Percentiles rank a stretch among this genome's conserved stretches.
phyloP scores from a whole-genome alignment of 1,284 basidiomycete species.

The Cutaneotrichosporon sp. region DNA sequence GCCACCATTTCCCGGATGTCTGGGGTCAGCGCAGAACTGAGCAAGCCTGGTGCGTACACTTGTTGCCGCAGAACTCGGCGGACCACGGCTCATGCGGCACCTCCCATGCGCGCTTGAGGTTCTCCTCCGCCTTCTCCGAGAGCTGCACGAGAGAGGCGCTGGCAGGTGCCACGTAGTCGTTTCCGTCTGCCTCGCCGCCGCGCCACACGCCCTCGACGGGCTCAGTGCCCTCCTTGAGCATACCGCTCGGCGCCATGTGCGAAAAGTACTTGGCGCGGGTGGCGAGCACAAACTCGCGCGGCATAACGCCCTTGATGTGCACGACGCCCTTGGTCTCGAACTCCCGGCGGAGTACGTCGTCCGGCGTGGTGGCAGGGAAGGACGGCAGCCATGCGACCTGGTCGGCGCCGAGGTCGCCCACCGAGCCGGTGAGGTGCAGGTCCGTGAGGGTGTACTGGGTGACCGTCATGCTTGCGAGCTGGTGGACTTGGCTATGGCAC shows the following conservation, averaged over 20 bases:
- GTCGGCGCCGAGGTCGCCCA: constrained; percentile 2
- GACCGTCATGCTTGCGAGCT: neutral
- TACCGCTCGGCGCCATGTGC: constrained; percentile 15
- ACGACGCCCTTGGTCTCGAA: constrained; percentile 27
- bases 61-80: constrained; percentile 16
- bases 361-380: constrained; percentile 16
- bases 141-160: neutral
- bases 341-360: constrained; percentile 18
- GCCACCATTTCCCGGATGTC: constrained; percentile 21
- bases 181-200: constrained; percentile 5
- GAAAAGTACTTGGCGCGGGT: constrained; percentile 18
- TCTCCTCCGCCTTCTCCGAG: neutral
- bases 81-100: constrained; percentile 10
- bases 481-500: too few species aligned
- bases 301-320: constrained; percentile 27
- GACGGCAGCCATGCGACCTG: constrained; percentile 23
- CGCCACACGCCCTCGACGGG: constrained; percentile 5
- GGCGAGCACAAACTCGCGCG: constrained; percentile 22
- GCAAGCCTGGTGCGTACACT: constrained; percentile 9
- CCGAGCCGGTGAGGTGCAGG: constrained; percentile 12
- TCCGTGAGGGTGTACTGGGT: constrained; percentile 1
- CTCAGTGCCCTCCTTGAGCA: constrained; percentile 18
- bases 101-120: constrained; percentile 11
- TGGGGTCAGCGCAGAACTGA: neutral
- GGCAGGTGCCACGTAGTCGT: constrained; percentile 3